phyloP scores from a whole-genome alignment of 257 asterid species.

The Solanum boliviense region DNA sequence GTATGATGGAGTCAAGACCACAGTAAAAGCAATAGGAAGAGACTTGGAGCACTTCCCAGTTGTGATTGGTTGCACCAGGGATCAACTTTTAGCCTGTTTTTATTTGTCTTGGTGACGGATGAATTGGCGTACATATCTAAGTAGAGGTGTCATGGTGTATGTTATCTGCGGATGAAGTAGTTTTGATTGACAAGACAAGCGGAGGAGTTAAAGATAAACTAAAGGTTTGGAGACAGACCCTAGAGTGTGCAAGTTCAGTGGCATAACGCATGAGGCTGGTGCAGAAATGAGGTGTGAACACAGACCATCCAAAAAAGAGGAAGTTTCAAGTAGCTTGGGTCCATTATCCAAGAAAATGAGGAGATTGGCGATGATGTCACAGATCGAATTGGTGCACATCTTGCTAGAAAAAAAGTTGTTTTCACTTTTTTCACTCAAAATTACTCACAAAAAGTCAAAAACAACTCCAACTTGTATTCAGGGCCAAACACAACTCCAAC shows the following conservation, averaged over 20 bases:
- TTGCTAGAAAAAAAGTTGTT: neutral
- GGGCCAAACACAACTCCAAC: neutral
- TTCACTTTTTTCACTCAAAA: neutral
- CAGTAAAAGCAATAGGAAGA: neutral
- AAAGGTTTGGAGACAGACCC: neutral
- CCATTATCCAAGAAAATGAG: neutral
- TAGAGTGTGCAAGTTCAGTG: neutral
- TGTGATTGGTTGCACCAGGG: neutral
- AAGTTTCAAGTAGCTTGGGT: neutral
- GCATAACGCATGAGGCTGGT: neutral
- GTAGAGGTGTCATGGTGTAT: neutral
- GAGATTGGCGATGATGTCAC: neutral
- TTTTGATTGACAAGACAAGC: neutral
- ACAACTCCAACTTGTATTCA: neutral
- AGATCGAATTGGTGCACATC: neutral
- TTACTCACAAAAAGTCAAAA: neutral
- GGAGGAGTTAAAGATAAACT: neutral
- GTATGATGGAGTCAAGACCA: neutral
- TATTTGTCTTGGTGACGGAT: neutral
- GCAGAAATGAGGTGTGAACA: neutral
- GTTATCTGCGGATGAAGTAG: neutral
- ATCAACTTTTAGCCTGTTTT: neutral
- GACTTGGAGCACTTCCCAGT: neutral
- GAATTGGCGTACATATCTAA: neutral
- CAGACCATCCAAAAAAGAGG: neutral